Base-by-base conservation (phyloP, 768 basidiomycete species). In the Pleurotus tuoliensis region DNA sequence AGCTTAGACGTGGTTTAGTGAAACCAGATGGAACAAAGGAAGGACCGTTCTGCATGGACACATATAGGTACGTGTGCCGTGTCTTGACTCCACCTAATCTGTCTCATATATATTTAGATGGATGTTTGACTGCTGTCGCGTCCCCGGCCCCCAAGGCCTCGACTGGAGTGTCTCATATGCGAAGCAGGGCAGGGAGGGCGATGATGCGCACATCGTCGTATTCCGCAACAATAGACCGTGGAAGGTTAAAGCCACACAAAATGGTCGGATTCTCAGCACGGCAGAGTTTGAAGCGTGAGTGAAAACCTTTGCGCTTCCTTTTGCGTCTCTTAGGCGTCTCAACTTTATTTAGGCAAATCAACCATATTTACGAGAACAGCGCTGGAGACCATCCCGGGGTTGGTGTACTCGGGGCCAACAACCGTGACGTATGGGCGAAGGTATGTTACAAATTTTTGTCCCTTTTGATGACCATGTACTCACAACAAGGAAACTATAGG, bases 111-210 rank as follows among this genome's bases (percentile, higher is more conserved):
- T 22, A 34, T 47, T 24, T 53, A 90, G 90, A 49, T 94, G 92
- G 92, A 92, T 94, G 92, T 94, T 94, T 62, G 92, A 94, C 67
- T 92, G 90, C 67, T 90, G 83, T 60, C 88, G 92, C 55, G 76
- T 94, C 16, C 92, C 92, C 2, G 88, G 88, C 1, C 69, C 75
- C 8, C 79, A 87, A 45, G 87, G 88, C 15, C 70, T 84, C 3
- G 94, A 98, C 67, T 90, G 90, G 82, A 84, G 86, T 59, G 72
- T 86, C 16, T 83, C 85, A 13, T 82, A 90, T 60, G 84, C 90
- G 0, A 73, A 80, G 50, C 67, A 71, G 8, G 79, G 76, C 15
- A 85, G 87, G 39, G 59, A 62, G 4, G 86, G 85, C 8, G 76
- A 84, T 49, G 78, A 82, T 16, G 92, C 91, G 0, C 92, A 95